Evolutionary conservation across 2,329 filamentous ascomycete genomes (phyloP).

Genomic region (Claviceps capensis): DNA sequence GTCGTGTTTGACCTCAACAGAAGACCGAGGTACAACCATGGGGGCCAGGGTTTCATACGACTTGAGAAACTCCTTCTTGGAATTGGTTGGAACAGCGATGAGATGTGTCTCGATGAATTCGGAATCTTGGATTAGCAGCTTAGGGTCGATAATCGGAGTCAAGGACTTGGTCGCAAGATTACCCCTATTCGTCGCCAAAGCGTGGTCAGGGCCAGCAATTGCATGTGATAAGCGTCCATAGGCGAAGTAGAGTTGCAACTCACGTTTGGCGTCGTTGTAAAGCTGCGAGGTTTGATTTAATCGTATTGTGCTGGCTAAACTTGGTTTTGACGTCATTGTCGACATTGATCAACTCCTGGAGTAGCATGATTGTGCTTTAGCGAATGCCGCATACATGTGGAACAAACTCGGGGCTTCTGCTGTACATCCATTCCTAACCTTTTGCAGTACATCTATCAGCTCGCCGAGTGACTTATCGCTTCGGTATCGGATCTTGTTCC

Average conservation of each 20-base stretch:
- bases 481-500: constrained; percentile 97
- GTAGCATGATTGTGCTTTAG: background rate
- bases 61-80: constrained; percentile 77
- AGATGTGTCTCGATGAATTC: constrained; percentile 96
- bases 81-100: constrained; percentile 68
- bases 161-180: constrained; percentile 92
- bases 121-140: constrained; percentile 70
- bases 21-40: constrained; percentile 89
- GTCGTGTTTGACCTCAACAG: constrained; percentile 66
- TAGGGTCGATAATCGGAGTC: constrained; percentile 72
- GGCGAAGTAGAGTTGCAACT: constrained; percentile 13
- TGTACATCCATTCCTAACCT: constrained; percentile 35
- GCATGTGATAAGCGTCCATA: background rate
- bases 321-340: constrained; percentile 95
- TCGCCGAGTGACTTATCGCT: constrained; percentile 82
- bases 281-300: constrained; percentile 70
- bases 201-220: background rate
- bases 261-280: constrained; percentile 82
- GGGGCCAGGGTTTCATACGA: constrained; percentile 77
- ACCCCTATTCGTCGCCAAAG: constrained; percentile 38
- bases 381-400: background rate
- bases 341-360: constrained; percentile 72
- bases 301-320: constrained; percentile 84
- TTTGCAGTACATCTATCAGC: constrained; percentile 75
- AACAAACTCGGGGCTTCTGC: background rate